A percentile compares a stretch with the other conserved stretches of the same genome.
Evolutionary conservation across 1,139 yeast genomes (phyloP).

Genomic region (Kazachstania sp.): DNA sequence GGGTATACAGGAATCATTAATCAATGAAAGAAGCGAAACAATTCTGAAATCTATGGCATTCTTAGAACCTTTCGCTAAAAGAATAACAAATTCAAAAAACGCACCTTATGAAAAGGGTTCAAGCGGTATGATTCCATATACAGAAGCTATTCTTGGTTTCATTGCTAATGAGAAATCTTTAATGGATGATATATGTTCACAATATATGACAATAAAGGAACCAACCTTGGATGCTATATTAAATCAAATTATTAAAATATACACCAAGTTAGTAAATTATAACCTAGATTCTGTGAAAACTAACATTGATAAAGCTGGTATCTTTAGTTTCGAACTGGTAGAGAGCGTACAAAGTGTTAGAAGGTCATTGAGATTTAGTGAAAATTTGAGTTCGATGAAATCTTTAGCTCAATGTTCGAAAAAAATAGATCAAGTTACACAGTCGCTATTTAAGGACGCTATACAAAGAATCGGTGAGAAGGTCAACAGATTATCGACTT

Average conservation of each 20-base stretch:
- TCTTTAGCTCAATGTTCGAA: slow-evolving; percentile 13
- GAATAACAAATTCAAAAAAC: slow-evolving; percentile 34
- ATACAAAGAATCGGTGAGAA: slow-evolving; percentile 43
- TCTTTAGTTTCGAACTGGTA: slow-evolving; percentile 42
- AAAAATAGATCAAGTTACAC: slow-evolving; percentile 29
- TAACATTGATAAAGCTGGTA: slow-evolving; percentile 35
- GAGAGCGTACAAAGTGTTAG: slow-evolving; percentile 29
- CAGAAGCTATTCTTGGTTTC: slow-evolving; percentile 43
- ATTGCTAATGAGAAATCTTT: slow-evolving; percentile 43
- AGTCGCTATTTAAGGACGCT: slow-evolving; percentile 48
- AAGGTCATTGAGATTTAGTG: slow-evolving; percentile 22
- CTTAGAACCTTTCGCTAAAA: slow-evolving; percentile 41
- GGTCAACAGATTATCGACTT: slow-evolving; percentile 36
- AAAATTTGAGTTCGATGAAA: slow-evolving; percentile 14
- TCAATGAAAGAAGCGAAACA: slow-evolving; percentile 40
- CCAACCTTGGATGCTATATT: slow-evolving; percentile 37
- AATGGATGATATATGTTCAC: slow-evolving; percentile 34
- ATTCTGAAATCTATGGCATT: slow-evolving; percentile 38
- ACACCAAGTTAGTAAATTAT: slow-evolving; percentile 29
- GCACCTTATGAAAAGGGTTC: slow-evolving; percentile 55
- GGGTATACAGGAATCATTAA: slow-evolving; percentile 35
- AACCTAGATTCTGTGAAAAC: slow-evolving; percentile 33
- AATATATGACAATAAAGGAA: slow-evolving; percentile 32
- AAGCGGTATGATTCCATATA: slow-evolving; percentile 50
- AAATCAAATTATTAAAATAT: slow-evolving; percentile 32